Percentiles rank a stretch among this genome's conserved stretches.
phyloP scores from a whole-genome alignment of 345 rosid species.

The Ricinus communis region DNA sequence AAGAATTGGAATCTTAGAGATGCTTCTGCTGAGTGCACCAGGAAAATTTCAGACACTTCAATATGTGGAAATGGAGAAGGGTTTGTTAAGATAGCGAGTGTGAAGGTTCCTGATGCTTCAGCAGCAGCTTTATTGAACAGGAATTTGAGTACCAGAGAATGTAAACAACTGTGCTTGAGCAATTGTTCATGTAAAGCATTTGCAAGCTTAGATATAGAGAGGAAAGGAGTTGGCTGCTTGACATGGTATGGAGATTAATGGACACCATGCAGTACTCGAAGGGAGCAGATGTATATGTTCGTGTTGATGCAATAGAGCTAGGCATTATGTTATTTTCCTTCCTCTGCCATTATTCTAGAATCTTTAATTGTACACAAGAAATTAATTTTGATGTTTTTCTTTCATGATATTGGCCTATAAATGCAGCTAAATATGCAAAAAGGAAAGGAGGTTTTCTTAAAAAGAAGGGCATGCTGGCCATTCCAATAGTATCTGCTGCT shows the following conservation, averaged over 20 bases:
- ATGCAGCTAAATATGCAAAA: slow-evolving; percentile 31
- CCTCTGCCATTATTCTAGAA: background rate
- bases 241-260: slow-evolving; percentile 47
- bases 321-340: slow-evolving; percentile 36
- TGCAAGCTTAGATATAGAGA: slow-evolving; percentile 36
- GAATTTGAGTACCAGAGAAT: background rate
- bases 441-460: slow-evolving; percentile 15
- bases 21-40: slow-evolving; percentile 7
- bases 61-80: slow-evolving; percentile 14
- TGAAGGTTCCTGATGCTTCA: slow-evolving; percentile 1
- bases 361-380: background rate
- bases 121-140: background rate
- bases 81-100: background rate
- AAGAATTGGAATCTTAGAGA: slow-evolving; percentile 1
- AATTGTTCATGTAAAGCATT: slow-evolving; percentile 54
- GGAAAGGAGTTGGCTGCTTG: slow-evolving; percentile 49
- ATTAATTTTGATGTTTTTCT: background rate
- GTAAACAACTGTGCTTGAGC: slow-evolving; percentile 1
- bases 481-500: slow-evolving; percentile 16
- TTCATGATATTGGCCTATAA: background rate
- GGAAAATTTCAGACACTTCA: background rate
- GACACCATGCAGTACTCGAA: slow-evolving; percentile 34
- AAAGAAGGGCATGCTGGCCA: slow-evolving; percentile 28
- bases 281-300: slow-evolving; percentile 51
- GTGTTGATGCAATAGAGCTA: slow-evolving; percentile 44